Conservation (phyloP, 2,329 filamentous ascomycete species). For the Aspergillus proliferans region DNA sequence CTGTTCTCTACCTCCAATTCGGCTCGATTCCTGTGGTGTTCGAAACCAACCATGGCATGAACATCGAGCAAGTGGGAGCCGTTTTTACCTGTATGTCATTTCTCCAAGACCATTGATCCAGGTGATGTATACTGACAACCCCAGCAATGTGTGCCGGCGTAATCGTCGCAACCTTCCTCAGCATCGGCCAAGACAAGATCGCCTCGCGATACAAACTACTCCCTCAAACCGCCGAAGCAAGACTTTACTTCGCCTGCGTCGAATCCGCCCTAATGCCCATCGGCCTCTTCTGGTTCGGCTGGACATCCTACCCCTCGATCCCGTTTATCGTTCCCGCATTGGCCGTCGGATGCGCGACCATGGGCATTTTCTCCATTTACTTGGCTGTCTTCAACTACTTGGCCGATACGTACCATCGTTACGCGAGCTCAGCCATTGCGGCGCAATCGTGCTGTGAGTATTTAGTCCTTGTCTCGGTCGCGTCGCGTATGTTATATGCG, state of each 20-base stretch:
- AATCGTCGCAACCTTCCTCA: slow-evolving; percentile 59
- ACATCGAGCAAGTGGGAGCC: slow-evolving; percentile 59
- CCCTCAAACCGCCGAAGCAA: slow-evolving; percentile 59
- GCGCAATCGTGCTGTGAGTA: slow-evolving; percentile 69
- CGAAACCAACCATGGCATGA: slow-evolving; percentile 60
- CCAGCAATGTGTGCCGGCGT: slow-evolving; percentile 63
- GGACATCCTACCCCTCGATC: slow-evolving; percentile 55
- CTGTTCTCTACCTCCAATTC: slow-evolving; percentile 78
- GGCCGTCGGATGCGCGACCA: slow-evolving; percentile 66
- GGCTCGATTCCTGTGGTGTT: slow-evolving; percentile 76
- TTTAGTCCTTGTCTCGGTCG: no score
- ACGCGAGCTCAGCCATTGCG: slow-evolving; percentile 77
- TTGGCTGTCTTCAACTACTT: slow-evolving; percentile 89
- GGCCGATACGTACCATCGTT: slow-evolving; percentile 78
- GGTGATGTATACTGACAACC: neutral
- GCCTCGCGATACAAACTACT: slow-evolving; percentile 46
- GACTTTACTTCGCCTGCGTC: slow-evolving; percentile 78
- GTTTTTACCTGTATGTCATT: slow-evolving; percentile 54
- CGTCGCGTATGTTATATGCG: neutral
- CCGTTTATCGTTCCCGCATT: slow-evolving; percentile 69
- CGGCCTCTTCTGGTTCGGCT: slow-evolving; percentile 76
- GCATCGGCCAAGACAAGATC: slow-evolving; percentile 66
- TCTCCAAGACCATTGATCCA: no score
- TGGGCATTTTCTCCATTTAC: slow-evolving; percentile 82
- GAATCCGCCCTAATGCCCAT: slow-evolving; percentile 68